A percentile compares a stretch with the other conserved stretches of the same genome.
Evolutionary conservation across 1,284 basidiomycete genomes (phyloP).

Genomic region (Athelia sp.): DNA sequence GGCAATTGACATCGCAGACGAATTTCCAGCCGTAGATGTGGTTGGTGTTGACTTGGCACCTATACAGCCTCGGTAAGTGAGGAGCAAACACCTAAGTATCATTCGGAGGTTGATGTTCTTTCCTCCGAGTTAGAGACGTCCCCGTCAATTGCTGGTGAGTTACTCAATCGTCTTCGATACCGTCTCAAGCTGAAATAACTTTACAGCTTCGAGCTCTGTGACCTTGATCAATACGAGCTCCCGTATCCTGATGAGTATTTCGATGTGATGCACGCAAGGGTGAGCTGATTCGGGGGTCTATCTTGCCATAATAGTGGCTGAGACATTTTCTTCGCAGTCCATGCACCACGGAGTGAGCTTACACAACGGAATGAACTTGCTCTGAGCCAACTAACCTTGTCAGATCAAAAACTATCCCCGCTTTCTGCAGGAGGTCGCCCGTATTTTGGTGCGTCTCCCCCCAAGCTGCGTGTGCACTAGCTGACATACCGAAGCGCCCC

Average conservation of each 20-base stretch:
- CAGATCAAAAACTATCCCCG: constrained; percentile 58
- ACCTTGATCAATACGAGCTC: constrained; percentile 50
- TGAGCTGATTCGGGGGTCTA: constrained; percentile 23
- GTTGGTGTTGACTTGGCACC: constrained; percentile 66
- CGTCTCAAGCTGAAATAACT: constrained; percentile 4
- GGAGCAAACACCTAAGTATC: no score
- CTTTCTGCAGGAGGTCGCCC: constrained; percentile 53
- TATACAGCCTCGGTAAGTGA: constrained; percentile 59
- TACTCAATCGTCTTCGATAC: constrained; percentile 5
- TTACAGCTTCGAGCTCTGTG: constrained; percentile 61
- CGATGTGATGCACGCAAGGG: constrained; percentile 63
- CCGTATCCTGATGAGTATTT: constrained; percentile 60
- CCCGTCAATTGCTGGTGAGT: constrained; percentile 65
- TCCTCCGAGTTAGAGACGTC: constrained; percentile 40
- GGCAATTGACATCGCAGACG: constrained; percentile 65
- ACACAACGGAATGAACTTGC: background rate
- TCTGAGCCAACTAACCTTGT: constrained; percentile 2
- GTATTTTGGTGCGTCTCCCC: constrained; percentile 34
- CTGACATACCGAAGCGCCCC: constrained; percentile 30
- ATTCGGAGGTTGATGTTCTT: constrained; percentile 9
- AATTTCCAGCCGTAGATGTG: constrained; percentile 61
- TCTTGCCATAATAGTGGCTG: constrained; percentile 1
- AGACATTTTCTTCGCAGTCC: background rate
- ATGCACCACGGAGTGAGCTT: background rate
- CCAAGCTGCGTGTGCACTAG: no score